Percentiles rank a stretch among this genome's conserved stretches.
These are phyloP conservation scores for Lophiostoma macrostomum DNA, from an alignment of 495 filamentous ascomycete genomes.

Conservation along the genomic window DNA sequence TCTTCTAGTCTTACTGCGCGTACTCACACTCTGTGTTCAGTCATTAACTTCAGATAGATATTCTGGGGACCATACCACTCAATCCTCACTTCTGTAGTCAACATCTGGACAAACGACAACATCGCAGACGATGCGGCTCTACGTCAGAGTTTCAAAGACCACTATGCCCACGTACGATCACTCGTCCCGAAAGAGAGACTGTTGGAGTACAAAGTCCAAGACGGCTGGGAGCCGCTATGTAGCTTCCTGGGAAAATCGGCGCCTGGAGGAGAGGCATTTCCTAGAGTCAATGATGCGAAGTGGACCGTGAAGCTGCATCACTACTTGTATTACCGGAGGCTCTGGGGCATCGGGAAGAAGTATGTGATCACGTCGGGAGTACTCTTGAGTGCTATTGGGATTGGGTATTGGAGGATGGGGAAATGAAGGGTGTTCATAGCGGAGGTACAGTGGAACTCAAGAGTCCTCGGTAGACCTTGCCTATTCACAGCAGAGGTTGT, in stretches of 20 bases:
- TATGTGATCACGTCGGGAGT: too few species aligned
- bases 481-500: too few species aligned
- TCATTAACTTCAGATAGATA: background rate
- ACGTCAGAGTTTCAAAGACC: conserved; percentile 8
- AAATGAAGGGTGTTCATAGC: too few species aligned
- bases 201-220: background rate
- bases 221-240: conserved; percentile 13
- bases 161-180: conserved; percentile 4
- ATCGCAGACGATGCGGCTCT: background rate
- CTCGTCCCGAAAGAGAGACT: conserved; percentile 3
- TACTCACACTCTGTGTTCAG: background rate
- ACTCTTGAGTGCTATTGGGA: too few species aligned
- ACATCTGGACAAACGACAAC: background rate
- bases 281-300: conserved; percentile 6
- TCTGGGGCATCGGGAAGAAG: too few species aligned
- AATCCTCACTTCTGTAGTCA: background rate
- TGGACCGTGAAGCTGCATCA: conserved; percentile 2
- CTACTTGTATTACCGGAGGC: background rate
- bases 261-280: conserved; percentile 2
- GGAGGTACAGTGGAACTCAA: too few species aligned
- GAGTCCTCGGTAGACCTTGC: too few species aligned
- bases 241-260: conserved; percentile 5
- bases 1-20: background rate
- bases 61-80: background rate
- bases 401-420: too few species aligned